These are phyloP conservation scores for Penicillium manginii DNA, from an alignment of 495 filamentous ascomycete species.

Conservation along the genomic window DNA sequence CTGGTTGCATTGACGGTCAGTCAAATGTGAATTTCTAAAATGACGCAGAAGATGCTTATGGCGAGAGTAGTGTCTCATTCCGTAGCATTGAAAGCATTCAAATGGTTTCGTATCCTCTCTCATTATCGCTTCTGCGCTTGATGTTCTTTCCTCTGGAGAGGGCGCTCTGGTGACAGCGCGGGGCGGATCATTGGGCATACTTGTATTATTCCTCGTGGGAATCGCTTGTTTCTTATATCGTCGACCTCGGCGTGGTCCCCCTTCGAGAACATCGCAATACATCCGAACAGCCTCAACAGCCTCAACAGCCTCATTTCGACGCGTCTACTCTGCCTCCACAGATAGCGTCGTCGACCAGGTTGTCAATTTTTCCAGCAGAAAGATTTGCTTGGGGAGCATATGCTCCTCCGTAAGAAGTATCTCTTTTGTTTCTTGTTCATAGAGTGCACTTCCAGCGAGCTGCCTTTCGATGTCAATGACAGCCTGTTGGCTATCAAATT, in stretches of 20 bases:
- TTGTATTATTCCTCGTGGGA: neutral
- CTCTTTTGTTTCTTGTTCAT: constrained; percentile 10
- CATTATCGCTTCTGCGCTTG: constrained; percentile 6
- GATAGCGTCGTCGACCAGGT: constrained; percentile 9
- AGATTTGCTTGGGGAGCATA: constrained; percentile 11
- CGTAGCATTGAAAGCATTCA: constrained; percentile 23
- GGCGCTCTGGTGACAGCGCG: neutral
- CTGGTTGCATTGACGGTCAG: constrained; percentile 27
- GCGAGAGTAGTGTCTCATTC: constrained; percentile 24
- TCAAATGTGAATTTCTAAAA: constrained; percentile 21
- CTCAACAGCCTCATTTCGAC: constrained; percentile 14
- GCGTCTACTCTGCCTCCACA: constrained; percentile 12
- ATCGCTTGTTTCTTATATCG: neutral
- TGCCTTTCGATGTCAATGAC: constrained; percentile 9
- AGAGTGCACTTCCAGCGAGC: constrained; percentile 2
- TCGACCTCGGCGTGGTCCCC: constrained; percentile 15
- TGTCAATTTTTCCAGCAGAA: constrained; percentile 8
- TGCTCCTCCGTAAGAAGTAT: constrained; percentile 4
- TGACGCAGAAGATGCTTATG: constrained; percentile 27
- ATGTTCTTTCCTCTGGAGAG: neutral
- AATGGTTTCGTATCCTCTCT: constrained; percentile 7
- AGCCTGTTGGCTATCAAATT: constrained; percentile 2
- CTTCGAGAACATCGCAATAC: constrained; percentile 12
- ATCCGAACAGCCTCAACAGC: constrained; percentile 16
- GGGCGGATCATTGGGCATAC: neutral